Conservation (phyloP, 495 filamentous ascomycete species). For the Penicillium mononematosum region DNA sequence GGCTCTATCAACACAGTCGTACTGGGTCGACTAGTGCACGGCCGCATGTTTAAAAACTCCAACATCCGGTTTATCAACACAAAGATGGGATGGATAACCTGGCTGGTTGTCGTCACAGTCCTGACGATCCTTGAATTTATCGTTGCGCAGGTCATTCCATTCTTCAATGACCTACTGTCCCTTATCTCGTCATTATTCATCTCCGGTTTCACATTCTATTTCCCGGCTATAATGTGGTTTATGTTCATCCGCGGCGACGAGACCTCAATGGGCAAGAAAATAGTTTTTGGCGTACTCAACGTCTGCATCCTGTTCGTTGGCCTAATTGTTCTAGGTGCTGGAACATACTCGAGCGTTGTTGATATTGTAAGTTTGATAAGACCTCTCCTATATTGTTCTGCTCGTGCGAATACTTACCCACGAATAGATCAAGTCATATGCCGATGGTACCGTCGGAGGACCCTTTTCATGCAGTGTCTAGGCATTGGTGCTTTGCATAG, state of each 20-base stretch:
- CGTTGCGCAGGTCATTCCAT: slow-evolving; percentile 67
- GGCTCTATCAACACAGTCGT: slow-evolving; percentile 63
- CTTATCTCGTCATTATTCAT: slow-evolving; percentile 50
- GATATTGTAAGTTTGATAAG: slow-evolving; percentile 53
- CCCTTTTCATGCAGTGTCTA: too few relatives aligned
- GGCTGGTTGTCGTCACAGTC: slow-evolving; percentile 52
- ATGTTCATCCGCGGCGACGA: slow-evolving; percentile 37
- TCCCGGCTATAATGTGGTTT: slow-evolving; percentile 62
- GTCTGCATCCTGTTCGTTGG: slow-evolving; percentile 33
- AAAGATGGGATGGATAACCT: slow-evolving; percentile 55
- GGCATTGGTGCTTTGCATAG: neutral
- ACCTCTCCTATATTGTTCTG: too few relatives aligned
- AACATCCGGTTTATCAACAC: slow-evolving; percentile 59
- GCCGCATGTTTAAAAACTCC: slow-evolving; percentile 54
- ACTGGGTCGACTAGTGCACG: slow-evolving; percentile 59
- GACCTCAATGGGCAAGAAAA: slow-evolving; percentile 40
- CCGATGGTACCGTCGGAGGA: too few relatives aligned
- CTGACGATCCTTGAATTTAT: slow-evolving; percentile 62
- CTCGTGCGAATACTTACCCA: too few relatives aligned
- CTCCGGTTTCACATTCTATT: slow-evolving; percentile 33
- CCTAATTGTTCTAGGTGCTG: slow-evolving; percentile 50
- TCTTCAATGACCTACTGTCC: slow-evolving; percentile 62
- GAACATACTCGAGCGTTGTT: slow-evolving; percentile 55
- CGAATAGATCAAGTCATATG: too few relatives aligned
- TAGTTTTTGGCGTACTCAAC: slow-evolving; percentile 26